phyloP scores from a whole-genome alignment of 495 filamentous ascomycete species.

The Penicillium atrosanguineum region DNA sequence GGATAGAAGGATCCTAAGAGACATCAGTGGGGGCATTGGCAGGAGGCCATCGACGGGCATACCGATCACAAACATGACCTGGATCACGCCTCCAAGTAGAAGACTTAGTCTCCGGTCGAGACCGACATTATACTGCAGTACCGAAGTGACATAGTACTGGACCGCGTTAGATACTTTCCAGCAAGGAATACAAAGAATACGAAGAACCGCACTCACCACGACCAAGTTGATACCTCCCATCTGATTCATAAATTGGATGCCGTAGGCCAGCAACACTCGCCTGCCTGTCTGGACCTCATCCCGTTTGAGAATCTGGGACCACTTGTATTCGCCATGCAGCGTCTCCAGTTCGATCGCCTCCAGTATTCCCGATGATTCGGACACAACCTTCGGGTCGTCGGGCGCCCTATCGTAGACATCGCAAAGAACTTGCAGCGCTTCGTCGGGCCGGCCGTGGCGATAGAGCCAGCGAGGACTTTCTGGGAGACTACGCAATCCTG shows the following conservation, averaged over 20 bases:
- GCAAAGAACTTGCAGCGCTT: conserved; percentile 49
- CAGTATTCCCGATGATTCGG: conserved; percentile 45
- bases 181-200: background rate
- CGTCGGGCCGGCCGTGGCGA: conserved; percentile 35
- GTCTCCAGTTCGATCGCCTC: conserved; percentile 43
- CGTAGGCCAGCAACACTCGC: conserved; percentile 43
- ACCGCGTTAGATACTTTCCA: background rate
- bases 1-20: conserved; percentile 31
- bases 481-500: conserved; percentile 27
- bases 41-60: background rate
- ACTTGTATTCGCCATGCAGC: conserved; percentile 28
- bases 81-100: conserved; percentile 48
- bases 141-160: conserved; percentile 49
- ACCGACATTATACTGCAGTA: conserved; percentile 49
- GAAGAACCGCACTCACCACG: conserved; percentile 23
- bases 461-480: conserved; percentile 48
- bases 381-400: too few relatives aligned
- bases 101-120: conserved; percentile 45
- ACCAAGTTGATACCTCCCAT: conserved; percentile 52
- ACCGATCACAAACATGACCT: conserved; percentile 37
- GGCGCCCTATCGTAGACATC: conserved; percentile 50
- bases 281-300: background rate
- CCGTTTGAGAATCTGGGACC: conserved; percentile 34
- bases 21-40: background rate
- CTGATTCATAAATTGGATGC: conserved; percentile 38